These are phyloP conservation scores for Sclerospora graminicola DNA, from an alignment of 352 stramenopile genomes.

Conservation along the genomic window DNA sequence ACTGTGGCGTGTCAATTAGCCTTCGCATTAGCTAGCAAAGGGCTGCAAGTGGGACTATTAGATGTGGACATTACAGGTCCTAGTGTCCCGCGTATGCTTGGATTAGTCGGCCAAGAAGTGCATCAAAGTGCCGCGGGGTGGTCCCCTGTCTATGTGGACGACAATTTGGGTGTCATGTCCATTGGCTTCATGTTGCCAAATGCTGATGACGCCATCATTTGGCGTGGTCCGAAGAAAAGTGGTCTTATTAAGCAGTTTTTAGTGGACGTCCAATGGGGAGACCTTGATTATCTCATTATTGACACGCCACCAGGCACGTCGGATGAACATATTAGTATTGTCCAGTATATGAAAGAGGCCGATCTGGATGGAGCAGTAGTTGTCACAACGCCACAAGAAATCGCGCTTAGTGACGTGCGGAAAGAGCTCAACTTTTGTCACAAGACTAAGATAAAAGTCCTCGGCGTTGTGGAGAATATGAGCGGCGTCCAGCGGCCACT, in stretches of 20 bases:
- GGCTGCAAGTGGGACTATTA: constrained; percentile 94
- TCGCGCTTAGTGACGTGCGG: constrained; percentile 97
- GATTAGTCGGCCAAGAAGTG: constrained; percentile 88
- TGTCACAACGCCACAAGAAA: constrained; percentile 99
- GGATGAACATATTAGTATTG: constrained; percentile 99
- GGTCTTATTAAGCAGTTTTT: constrained; percentile 99
- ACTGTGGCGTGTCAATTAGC: constrained; percentile 98
- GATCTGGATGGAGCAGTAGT: constrained; percentile 94
- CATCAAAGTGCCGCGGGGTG: constrained; percentile 98
- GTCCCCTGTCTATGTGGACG: constrained; percentile 98
- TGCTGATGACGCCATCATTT: constrained; percentile 98
- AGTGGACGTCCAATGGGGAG: constrained; percentile 98
- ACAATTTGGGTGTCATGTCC: constrained; percentile 98
- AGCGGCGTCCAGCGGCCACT: constrained; percentile 85
- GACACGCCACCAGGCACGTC: constrained; percentile 99
- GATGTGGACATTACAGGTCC: constrained; percentile 99
- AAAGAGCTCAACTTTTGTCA: constrained; percentile 99
- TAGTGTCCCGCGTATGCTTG: constrained; percentile 96
- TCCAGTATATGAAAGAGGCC: constrained; percentile 97
- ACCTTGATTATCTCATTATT: constrained; percentile 99
- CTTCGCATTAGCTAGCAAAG: constrained; percentile 90
- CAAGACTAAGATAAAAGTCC: constrained; percentile 87
- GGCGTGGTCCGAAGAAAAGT: constrained; percentile 99
- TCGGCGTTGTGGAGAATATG: constrained; percentile 99
- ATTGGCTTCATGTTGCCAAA: constrained; percentile 99